These are phyloP conservation scores for Paecilomyces sp. DNA, from an alignment of 2,329 filamentous ascomycete genomes.

Conservation along the genomic window DNA sequence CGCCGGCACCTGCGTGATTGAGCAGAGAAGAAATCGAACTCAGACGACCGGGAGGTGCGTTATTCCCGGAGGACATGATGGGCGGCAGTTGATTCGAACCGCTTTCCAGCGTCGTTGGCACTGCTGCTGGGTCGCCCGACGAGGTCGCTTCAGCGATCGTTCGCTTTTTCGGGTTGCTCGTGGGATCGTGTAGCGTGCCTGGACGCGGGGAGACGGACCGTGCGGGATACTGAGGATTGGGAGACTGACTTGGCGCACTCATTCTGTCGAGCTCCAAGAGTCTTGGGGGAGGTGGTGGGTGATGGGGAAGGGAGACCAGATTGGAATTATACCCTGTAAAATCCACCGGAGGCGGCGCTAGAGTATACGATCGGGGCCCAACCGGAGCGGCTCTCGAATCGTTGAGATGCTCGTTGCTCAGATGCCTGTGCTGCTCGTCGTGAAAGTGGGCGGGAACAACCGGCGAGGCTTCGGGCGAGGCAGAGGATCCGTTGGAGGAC, in stretches of 20 bases:
- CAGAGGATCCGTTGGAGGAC: conserved; percentile 36
- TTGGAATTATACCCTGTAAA: conserved; percentile 41
- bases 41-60: conserved; percentile 50
- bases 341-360: conserved; percentile 42
- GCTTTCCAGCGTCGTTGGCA: conserved; percentile 23
- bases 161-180: conserved; percentile 27
- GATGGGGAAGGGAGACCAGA: conserved; percentile 23
- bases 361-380: conserved; percentile 20
- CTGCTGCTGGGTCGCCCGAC: conserved; percentile 16
- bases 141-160: conserved; percentile 24
- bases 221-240: conserved; percentile 21
- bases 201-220: conserved; percentile 22
- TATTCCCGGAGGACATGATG: conserved; percentile 29
- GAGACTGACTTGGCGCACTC: conserved; percentile 15
- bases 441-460: conserved; percentile 20
- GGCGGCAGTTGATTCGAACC: conserved; percentile 31
- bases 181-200: conserved; percentile 10
- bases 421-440: conserved; percentile 27
- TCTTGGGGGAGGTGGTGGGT: conserved; percentile 20
- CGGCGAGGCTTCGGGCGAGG: conserved; percentile 33
- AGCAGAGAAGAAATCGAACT: conserved; percentile 72
- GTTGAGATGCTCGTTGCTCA: conserved; percentile 24
- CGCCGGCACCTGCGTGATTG: conserved; percentile 45
- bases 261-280: conserved; percentile 24
- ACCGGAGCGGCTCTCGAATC: conserved; percentile 39